These are phyloP conservation scores for Monosporascus sp. DNA, from an alignment of 2,329 filamentous ascomycete species.

Conservation along the genomic window DNA sequence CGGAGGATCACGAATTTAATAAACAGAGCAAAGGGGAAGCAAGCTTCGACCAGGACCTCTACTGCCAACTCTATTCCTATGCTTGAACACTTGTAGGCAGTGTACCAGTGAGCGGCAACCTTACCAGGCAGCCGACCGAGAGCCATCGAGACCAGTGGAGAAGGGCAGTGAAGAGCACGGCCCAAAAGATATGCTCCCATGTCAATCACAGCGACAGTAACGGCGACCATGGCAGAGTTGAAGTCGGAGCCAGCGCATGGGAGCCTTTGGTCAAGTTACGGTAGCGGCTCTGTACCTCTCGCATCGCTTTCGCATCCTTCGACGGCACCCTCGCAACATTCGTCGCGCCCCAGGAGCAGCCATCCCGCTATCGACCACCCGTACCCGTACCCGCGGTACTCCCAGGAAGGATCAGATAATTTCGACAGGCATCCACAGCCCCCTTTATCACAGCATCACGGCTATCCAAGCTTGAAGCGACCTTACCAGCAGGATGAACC, in stretches of 20 bases:
- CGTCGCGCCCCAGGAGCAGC: slow-evolving; percentile 45
- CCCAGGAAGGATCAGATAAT: slow-evolving; percentile 48
- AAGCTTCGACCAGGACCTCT: background rate
- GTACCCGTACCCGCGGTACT: slow-evolving; percentile 50
- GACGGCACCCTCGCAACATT: slow-evolving; percentile 39
- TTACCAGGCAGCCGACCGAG: background rate
- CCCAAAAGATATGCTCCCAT: slow-evolving; percentile 47
- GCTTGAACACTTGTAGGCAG: background rate
- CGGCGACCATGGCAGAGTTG: slow-evolving; percentile 59
- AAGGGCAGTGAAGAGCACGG: slow-evolving; percentile 3
- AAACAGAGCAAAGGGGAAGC: background rate
- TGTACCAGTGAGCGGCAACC: background rate
- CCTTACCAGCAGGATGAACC: slow-evolving; percentile 52
- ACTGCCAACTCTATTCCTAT: background rate
- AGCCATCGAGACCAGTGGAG: background rate
- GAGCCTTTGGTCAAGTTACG: slow-evolving; percentile 54
- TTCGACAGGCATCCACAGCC: slow-evolving; percentile 50
- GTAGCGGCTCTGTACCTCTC: slow-evolving; percentile 47
- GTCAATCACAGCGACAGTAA: slow-evolving; percentile 57
- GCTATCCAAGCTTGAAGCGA: slow-evolving; percentile 52
- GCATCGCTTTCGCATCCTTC: slow-evolving; percentile 41
- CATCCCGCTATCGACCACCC: slow-evolving; percentile 45
- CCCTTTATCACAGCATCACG: slow-evolving; percentile 44
- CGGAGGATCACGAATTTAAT: too few relatives aligned
- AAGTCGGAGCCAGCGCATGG: slow-evolving; percentile 54